phyloP scores from a whole-genome alignment of 208 protist species.

The Sergeia podlipaevii region DNA sequence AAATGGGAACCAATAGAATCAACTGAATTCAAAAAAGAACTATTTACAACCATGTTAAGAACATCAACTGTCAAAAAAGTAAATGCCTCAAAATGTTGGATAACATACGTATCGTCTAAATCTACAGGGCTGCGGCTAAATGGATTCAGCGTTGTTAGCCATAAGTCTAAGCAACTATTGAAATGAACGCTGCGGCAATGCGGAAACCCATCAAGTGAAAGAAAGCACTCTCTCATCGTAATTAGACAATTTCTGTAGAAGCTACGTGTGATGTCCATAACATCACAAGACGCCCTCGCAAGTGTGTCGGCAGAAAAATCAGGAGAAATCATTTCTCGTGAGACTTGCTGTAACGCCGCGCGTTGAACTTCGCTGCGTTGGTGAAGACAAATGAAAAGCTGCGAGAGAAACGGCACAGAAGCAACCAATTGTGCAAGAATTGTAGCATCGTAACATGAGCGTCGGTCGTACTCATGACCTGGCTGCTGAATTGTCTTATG shows the following conservation, averaged over 20 bases:
- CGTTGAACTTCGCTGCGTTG: neutral
- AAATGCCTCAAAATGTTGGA: conserved; percentile 66
- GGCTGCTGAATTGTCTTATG: conserved; percentile 18
- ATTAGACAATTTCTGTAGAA: conserved; percentile 70
- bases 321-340: neutral
- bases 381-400: conserved; percentile 29
- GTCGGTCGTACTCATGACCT: conserved; percentile 23
- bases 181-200: conserved; percentile 54
- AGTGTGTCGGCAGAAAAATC: conserved; percentile 22
- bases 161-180: conserved; percentile 71
- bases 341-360: too few species aligned
- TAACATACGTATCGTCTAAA: conserved; percentile 34
- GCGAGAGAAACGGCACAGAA: conserved; percentile 43
- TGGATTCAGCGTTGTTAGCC: conserved; percentile 68
- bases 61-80: conserved; percentile 56
- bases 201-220: conserved; percentile 55
- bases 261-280: conserved; percentile 29
- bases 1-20: conserved; percentile 41
- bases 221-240: conserved; percentile 43
- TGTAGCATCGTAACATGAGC: conserved; percentile 20
- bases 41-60: conserved; percentile 55
- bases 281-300: conserved; percentile 26
- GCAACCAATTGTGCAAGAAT: conserved; percentile 22
- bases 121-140: conserved; percentile 16
- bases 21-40: conserved; percentile 56